These are phyloP conservation scores for Ogataea siamensis DNA, from an alignment of 805 yeast species.

Conservation along the genomic window DNA sequence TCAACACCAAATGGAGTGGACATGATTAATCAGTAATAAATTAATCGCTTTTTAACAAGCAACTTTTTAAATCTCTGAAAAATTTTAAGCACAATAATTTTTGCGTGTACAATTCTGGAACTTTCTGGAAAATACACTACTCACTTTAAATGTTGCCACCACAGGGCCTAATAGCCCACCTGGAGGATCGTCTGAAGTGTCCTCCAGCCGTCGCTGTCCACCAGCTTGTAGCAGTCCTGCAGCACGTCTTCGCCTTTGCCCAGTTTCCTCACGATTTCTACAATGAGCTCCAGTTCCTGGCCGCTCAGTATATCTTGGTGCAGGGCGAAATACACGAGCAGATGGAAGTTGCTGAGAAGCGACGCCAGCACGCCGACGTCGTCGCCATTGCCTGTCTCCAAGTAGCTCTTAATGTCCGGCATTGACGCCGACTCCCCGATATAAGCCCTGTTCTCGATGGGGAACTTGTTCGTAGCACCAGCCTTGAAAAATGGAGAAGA, in stretches of 20 bases:
- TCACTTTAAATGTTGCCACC: neutral
- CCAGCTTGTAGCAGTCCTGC: constrained; percentile 37
- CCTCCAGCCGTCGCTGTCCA: constrained; percentile 79
- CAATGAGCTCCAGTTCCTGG: constrained; percentile 51
- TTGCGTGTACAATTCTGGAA: constrained; percentile 16
- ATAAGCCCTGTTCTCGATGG: constrained; percentile 77
- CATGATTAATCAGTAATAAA: constrained; percentile 42
- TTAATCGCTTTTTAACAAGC: constrained; percentile 3
- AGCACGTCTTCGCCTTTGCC: constrained; percentile 39
- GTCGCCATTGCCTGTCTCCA: constrained; percentile 31
- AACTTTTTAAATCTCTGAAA: constrained; percentile 16
- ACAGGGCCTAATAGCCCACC: constrained; percentile 15
- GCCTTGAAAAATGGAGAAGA: constrained; percentile 51
- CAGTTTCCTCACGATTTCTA: constrained; percentile 44
- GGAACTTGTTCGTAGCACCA: constrained; percentile 42
- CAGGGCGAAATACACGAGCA: constrained; percentile 52
- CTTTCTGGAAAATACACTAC: constrained; percentile 18
- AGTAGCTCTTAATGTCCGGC: constrained; percentile 47
- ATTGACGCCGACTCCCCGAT: constrained; percentile 75
- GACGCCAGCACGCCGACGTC: constrained; percentile 19
- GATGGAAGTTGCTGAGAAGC: constrained; percentile 69
- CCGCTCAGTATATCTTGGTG: constrained; percentile 55
- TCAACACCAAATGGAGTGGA: constrained; percentile 97
- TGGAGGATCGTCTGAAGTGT: constrained; percentile 57
- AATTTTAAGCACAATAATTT: constrained; percentile 15